Percentiles rank a stretch among this genome's conserved stretches.
These are phyloP conservation scores for Xenoacremonium recifei DNA, from an alignment of 2,329 filamentous ascomycete genomes.

Conservation along the genomic window DNA sequence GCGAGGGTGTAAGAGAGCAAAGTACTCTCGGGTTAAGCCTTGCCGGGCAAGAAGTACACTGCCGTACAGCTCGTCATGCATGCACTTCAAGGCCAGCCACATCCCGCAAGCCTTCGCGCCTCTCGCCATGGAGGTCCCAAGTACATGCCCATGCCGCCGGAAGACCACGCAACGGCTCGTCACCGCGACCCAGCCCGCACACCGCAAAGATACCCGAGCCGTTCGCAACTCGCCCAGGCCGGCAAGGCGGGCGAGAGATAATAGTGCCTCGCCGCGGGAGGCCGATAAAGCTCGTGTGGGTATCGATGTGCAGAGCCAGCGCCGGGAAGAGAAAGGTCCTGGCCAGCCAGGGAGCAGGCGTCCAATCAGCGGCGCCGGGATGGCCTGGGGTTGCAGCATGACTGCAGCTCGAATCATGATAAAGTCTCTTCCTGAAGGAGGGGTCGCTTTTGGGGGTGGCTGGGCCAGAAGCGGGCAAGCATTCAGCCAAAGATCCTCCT, in stretches of 20 bases:
- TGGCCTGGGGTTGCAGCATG: conserved; percentile 13
- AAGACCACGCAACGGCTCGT: conserved; percentile 10
- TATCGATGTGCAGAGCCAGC: conserved; percentile 2
- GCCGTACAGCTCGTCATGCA: conserved; percentile 17
- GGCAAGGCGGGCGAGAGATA: conserved; percentile 3
- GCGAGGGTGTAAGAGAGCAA: not conserved
- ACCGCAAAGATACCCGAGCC: conserved; percentile 12
- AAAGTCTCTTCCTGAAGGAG: conserved; percentile 6
- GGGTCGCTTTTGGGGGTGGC: too few species aligned
- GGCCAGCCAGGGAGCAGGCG: conserved; percentile 7
- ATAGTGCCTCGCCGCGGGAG: too few species aligned
- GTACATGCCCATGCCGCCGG: conserved; percentile 12
- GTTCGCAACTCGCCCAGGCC: conserved; percentile 7
- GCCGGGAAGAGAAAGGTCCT: conserved; percentile 12
- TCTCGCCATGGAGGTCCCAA: too few species aligned
- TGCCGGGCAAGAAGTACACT: not conserved
- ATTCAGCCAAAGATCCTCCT: too few species aligned
- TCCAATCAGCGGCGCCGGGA: conserved; percentile 15
- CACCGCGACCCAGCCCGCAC: conserved; percentile 13
- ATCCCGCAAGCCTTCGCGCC: not conserved
- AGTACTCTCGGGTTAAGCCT: not conserved
- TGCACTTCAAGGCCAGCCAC: conserved; percentile 13
- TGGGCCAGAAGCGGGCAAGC: too few species aligned
- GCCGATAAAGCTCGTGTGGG: conserved; percentile 17
- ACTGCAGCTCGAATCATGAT: conserved; percentile 16